phyloP scores from a whole-genome alignment of 768 basidiomycete genomes.

The Saitozyma podzolica region DNA sequence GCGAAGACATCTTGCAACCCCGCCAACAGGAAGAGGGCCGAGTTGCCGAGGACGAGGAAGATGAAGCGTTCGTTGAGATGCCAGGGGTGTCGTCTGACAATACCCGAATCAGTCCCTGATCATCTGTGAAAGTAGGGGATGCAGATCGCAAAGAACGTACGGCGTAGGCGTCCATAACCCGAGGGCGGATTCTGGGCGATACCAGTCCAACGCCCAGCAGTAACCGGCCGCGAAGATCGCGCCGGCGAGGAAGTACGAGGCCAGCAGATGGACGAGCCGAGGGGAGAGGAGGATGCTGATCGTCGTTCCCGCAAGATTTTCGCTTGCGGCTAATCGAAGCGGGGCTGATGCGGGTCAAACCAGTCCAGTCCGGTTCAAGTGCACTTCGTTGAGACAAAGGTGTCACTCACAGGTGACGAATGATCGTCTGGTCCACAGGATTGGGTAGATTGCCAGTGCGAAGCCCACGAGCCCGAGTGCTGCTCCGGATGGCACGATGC shows the following conservation, averaged over 20 bases:
- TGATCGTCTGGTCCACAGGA: slow-evolving; percentile 23
- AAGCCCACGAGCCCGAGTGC: slow-evolving; percentile 13
- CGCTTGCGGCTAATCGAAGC: slow-evolving; percentile 8
- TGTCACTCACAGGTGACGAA: slow-evolving; percentile 26
- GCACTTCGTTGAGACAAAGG: neutral
- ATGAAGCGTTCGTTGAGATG: slow-evolving; percentile 45
- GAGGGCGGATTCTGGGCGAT: slow-evolving; percentile 4
- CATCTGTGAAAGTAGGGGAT: neutral
- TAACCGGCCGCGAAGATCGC: slow-evolving; percentile 8
- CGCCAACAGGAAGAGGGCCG: slow-evolving; percentile 19
- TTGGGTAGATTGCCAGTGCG: slow-evolving; percentile 14
- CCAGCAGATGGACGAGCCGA: slow-evolving; percentile 7
- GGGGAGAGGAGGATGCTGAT: slow-evolving; percentile 11
- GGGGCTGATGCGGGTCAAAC: slow-evolving; percentile 12
- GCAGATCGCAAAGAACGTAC: slow-evolving; percentile 3
- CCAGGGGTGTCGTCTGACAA: slow-evolving; percentile 31
- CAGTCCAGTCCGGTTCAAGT: too few relatives aligned
- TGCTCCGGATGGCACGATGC: neutral
- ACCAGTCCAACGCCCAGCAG: slow-evolving; percentile 1
- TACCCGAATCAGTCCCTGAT: neutral
- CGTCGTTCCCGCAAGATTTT: slow-evolving; percentile 10
- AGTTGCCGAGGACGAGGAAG: slow-evolving; percentile 35
- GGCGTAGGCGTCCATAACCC: slow-evolving; percentile 10
- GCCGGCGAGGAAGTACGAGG: slow-evolving; percentile 13
- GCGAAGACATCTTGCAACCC: slow-evolving; percentile 32